phyloP scores from a whole-genome alignment of 1,284 basidiomycete genomes.

The Hymenochaete sp. region DNA sequence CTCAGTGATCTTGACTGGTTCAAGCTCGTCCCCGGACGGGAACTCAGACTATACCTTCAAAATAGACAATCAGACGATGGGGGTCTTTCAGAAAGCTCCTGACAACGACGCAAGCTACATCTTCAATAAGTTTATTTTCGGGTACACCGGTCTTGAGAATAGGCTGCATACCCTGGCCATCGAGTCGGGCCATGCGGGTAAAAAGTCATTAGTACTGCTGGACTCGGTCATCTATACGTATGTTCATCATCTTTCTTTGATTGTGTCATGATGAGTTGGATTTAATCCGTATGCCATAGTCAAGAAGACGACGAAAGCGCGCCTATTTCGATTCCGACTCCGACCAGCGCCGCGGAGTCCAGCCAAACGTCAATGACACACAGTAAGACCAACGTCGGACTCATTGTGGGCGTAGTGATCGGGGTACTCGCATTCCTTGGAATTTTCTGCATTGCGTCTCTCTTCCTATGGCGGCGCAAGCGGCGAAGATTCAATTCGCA shows the following conservation, averaged over 20 bases:
- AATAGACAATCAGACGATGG: slow-evolving; percentile 1
- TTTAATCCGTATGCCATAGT: not conserved
- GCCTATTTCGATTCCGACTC: too few relatives aligned
- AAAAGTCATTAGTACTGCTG: slow-evolving; percentile 5
- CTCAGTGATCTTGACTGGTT: slow-evolving; percentile 9
- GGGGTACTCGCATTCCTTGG: too few relatives aligned
- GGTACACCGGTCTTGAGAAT: slow-evolving; percentile 1
- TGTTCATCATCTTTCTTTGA: not conserved
- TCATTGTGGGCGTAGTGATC: too few relatives aligned
- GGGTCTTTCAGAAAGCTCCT: slow-evolving; percentile 1
- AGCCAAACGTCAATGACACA: too few relatives aligned
- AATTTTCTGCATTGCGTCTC: too few relatives aligned
- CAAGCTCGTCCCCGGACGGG: not conserved
- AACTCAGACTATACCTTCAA: slow-evolving; percentile 11
- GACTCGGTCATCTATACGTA: slow-evolving; percentile 16
- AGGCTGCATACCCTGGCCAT: slow-evolving; percentile 6
- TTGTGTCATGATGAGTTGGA: not conserved
- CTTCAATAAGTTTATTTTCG: slow-evolving; percentile 11
- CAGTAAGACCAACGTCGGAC: too few relatives aligned
- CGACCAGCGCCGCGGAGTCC: too few relatives aligned
- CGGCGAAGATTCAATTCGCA: too few relatives aligned
- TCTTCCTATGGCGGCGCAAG: too few relatives aligned
- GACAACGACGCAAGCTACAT: not conserved
- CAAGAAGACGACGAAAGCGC: too few relatives aligned
- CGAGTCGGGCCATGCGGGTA: not conserved